Base-by-base conservation (phyloP, 441 rosid genomes). In the Erodium moschatum region DNA sequence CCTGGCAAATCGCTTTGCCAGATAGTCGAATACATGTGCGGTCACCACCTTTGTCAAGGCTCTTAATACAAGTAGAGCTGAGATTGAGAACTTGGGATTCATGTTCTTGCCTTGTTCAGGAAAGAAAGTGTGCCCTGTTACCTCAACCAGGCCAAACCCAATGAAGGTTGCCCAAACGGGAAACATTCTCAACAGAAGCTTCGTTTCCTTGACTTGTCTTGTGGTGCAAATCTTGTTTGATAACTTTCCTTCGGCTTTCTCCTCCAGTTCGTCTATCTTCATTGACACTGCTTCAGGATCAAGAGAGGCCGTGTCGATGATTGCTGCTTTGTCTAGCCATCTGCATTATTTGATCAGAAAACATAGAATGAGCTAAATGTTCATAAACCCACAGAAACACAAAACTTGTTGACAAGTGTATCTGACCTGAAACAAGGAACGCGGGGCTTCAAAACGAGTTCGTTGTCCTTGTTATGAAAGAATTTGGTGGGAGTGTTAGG, bases 301-400 rank as follows among this genome's bases (percentile, higher is more conserved):
- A 50, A 13, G 18, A 4, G 58, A 50, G 19, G 58, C n/a, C n/a
- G 58, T 18, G 1, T 18, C 62, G 3, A 54, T 54, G 62, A 54
- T 54, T 6, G 62, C 62, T 54, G 62, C 62, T 54, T 54, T 54
- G 62, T 54, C 62, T 54, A 54, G 62, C 62, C 62, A 54, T 54
- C 62, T 54, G 50, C 50, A 10, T 44, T 44, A 44, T n/a, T n/a
- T n/a, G n/a, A n/a, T n/a, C n/a, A n/a, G n/a, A n/a, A n/a, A n/a
- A n/a, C n/a, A n/a, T n/a, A n/a, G n/a, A 42, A 6, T 42, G 2
- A 42, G 48, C 48, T 42, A 42, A 42, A 42, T 1, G 11, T 42
- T 9, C 48, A 42, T 42, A 42, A 7, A 42, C 11, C 33, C 33
- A 29, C 33, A 29, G 1, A 29, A 29, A 4, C 33, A 29, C 33